A percentile compares a stretch with the other conserved stretches of the same genome.
These are phyloP conservation scores for Yamadazyma triangularis DNA, from an alignment of 1,139 yeast species.

Conservation along the genomic window DNA sequence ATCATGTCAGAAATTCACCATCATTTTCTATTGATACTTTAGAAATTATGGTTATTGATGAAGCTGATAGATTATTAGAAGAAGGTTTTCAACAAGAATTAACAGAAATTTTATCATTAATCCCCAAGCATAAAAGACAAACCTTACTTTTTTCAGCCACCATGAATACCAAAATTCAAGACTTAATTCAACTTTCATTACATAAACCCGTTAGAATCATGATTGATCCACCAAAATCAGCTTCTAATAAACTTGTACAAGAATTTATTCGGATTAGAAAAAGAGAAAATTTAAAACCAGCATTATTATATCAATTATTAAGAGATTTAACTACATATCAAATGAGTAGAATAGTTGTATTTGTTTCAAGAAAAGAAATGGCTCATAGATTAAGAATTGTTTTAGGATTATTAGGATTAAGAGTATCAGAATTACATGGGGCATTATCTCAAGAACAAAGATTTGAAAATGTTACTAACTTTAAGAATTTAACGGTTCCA, in stretches of 20 bases:
- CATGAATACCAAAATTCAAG: conserved; percentile 91
- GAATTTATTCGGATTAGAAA: conserved; percentile 94
- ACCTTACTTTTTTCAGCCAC: conserved; percentile 95
- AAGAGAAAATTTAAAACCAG: conserved; percentile 79
- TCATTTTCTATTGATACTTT: conserved; percentile 86
- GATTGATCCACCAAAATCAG: conserved; percentile 95
- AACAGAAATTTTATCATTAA: conserved; percentile 78
- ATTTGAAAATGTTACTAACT: conserved; percentile 73
- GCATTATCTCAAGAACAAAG: conserved; percentile 95
- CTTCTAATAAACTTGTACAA: conserved; percentile 81
- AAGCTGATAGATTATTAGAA: conserved; percentile 98
- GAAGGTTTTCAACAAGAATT: conserved; percentile 97
- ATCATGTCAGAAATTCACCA: conserved; percentile 92
- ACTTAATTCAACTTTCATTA: conserved; percentile 78
- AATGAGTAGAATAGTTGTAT: conserved; percentile 75
- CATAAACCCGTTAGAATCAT: conserved; percentile 88
- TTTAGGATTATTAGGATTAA: conserved; percentile 82
- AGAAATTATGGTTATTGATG: conserved; percentile 91
- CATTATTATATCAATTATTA: conserved; percentile 69
- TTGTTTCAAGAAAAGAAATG: conserved; percentile 83
- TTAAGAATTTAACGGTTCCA: conserved; percentile 78
- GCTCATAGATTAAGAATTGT: conserved; percentile 85
- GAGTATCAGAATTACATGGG: conserved; percentile 92
- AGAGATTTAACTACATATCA: conserved; percentile 59
- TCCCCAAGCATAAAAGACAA: conserved; percentile 85